These are phyloP conservation scores for Raffaelea albimanens DNA, from an alignment of 2,329 filamentous ascomycete genomes.

Conservation along the genomic window DNA sequence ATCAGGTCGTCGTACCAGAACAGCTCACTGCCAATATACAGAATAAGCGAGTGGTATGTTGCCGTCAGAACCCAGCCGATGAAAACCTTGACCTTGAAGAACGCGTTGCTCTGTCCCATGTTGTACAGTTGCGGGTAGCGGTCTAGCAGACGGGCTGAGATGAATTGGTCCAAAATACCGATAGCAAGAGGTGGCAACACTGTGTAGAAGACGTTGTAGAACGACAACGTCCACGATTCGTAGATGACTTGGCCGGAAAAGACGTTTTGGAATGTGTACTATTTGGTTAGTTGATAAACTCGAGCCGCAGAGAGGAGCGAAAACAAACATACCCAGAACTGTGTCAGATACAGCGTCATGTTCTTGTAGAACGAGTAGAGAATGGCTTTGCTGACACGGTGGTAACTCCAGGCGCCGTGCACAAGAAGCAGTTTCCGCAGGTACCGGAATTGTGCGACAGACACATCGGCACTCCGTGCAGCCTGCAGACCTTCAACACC, in stretches of 20 bases:
- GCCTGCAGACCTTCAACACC: conserved; percentile 95
- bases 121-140: conserved; percentile 94
- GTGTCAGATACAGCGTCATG: conserved; percentile 95
- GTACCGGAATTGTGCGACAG: conserved; percentile 92
- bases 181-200: conserved; percentile 87
- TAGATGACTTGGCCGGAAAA: conserved; percentile 98
- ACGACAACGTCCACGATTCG: conserved; percentile 98
- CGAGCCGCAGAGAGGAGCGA: too few relatives aligned
- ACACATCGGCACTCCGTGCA: conserved; percentile 87
- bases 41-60: conserved; percentile 86
- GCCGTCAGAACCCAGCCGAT: conserved; percentile 88
- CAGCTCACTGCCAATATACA: conserved; percentile 77
- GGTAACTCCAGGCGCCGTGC: conserved; percentile 95
- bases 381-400: conserved; percentile 93
- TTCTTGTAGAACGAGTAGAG: conserved; percentile 99
- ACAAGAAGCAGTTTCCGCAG: conserved; percentile 89
- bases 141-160: conserved; percentile 86
- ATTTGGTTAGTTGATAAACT: too few relatives aligned
- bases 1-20: conserved; percentile 78
- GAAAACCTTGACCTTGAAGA: conserved; percentile 91
- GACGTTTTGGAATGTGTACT: conserved; percentile 96
- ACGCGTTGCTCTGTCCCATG: conserved; percentile 83
- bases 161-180: conserved; percentile 95
- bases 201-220: conserved; percentile 98
- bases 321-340: too few relatives aligned